Base-by-base conservation (phyloP, 495 filamentous ascomycete species). In the Trichoderma virens region DNA sequence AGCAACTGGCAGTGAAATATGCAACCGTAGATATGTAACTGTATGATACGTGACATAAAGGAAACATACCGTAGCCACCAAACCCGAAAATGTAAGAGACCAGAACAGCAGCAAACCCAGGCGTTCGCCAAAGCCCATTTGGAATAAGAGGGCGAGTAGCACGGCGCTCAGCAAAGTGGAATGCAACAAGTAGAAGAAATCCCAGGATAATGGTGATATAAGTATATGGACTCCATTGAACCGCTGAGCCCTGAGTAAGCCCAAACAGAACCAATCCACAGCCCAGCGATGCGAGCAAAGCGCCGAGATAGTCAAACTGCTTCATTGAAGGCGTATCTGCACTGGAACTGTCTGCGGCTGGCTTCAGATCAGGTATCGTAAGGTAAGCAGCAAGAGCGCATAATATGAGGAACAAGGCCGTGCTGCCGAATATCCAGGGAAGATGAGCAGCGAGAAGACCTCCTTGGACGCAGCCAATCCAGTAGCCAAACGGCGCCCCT, bases 401-500 rank as follows among this genome's bases (percentile, higher is more conserved):
- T 80, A 89, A 5, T 74, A 79, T 86, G 79, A 90, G 78, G 77
- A 85, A 27, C 69, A 79, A 62, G 5, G 68, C 64, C 77, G 72
- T 39, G 82, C 76, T 23, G 81, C 82, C 25, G 84, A 65, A n/a
- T 72, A 71, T 65, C 69, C 69, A 74, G 0, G 75, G 70, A 45
- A 87, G 81, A 0, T 80, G 73, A 1, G 71, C 72, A 0, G 81
- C 83, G 13, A 83, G 7, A 5, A 83, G 70, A 31, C 72, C 76
- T 5, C 64, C 69, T n/a, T 71, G 69, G 45, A 71, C 43, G 25
- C 69, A 71, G 1, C 69, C 69, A 64, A 70, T 38, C 66, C 67
- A 71, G 56, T 66, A 71, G 0, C 87, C 85, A 13, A 73, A 75
- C 0, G 86, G 87, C 0, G 85, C 86, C 20, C 77, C 75, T 0